Base-by-base conservation (phyloP, 2,329 filamentous ascomycete genomes). In the Trichoderma arundinaceum region DNA sequence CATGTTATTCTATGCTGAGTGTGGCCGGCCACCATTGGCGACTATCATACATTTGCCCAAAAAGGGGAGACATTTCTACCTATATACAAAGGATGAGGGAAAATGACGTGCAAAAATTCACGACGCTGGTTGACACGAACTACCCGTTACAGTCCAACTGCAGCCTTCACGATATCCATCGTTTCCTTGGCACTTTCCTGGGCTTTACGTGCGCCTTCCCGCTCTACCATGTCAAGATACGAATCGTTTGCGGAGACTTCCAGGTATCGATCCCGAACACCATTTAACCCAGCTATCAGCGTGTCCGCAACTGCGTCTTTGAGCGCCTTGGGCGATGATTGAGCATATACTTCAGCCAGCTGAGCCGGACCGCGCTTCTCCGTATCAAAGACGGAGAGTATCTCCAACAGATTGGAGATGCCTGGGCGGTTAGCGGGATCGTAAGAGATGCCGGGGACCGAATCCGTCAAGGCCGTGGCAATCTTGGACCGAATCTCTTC, bases 321-420 rank as follows among this genome's bases (percentile, higher is more conserved):
- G 39, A 83, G 73, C 7, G 74, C 67, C 17, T 74, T 77, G 1
- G 80, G 76, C 19, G 74, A 72, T 22, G 81, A 73, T 1, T 77
- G 75, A 5, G 74, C 74, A 54, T 80, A 78, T 7, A 74, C 73
- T 12, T 74, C 65, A 2, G 78, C 83, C 19, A 86, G 70, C 48
- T 82, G 74, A 51, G 72, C 69, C 1, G 81, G 76, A 12, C 73
- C 79, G 57, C 80, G 77, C 3, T 73, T 72, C 32, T 76, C 71
- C 4, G 74, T 70, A 62, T 89, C 85, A 71, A 94, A 87, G 68
- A 92, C 86, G 28, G 88, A 88, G n/a, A 94, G 79, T 15, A 99
- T 86, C 65, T 92, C 88, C 1, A 99, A 78, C 12, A 99, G 81
- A 75, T 98, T 99, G 10, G 94, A 89, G 3, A 99, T 90, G 0